These are phyloP conservation scores for Heterobasidion annosum DNA, from an alignment of 1,284 basidiomycete genomes.

Conservation along the genomic window DNA sequence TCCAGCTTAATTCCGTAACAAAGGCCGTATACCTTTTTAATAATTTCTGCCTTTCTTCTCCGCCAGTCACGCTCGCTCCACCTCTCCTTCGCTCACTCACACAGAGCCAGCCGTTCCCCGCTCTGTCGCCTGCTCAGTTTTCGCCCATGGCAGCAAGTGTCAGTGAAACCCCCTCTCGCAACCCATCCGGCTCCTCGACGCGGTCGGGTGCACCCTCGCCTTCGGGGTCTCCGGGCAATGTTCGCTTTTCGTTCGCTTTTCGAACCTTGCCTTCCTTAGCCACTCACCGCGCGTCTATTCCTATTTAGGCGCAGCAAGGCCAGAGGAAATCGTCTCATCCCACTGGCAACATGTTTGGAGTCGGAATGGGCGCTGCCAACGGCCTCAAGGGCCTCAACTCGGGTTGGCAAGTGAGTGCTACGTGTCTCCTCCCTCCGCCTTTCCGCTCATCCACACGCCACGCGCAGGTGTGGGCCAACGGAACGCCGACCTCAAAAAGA, in stretches of 20 bases:
- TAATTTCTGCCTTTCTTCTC: background rate
- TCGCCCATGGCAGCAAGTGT: constrained; percentile 37
- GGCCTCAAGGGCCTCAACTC: constrained; percentile 46
- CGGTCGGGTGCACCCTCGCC: constrained; percentile 57
- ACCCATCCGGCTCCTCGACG: constrained; percentile 58
- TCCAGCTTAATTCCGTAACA: constrained; percentile 3
- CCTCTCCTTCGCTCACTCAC: background rate
- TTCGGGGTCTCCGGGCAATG: constrained; percentile 44
- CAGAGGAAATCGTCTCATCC: constrained; percentile 34
- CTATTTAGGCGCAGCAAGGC: constrained; percentile 28
- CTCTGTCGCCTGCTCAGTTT: constrained; percentile 5
- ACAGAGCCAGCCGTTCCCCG: background rate
- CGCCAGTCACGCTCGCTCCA: background rate
- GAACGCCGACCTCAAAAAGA: constrained; percentile 39
- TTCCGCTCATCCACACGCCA: constrained; percentile 5
- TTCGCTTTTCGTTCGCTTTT: constrained; percentile 21
- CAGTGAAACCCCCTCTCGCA: constrained; percentile 43
- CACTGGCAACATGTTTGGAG: constrained; percentile 41
- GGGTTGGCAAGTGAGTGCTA: constrained; percentile 58
- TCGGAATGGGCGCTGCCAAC: constrained; percentile 37
- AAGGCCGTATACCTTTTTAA: background rate
- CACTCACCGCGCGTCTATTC: background rate
- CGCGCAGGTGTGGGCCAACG: constrained; percentile 50
- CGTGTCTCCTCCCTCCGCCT: background rate
- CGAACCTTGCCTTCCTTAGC: background rate